These are phyloP conservation scores for Amauroascus niger DNA, from an alignment of 2,329 filamentous ascomycete species.

Conservation along the genomic window DNA sequence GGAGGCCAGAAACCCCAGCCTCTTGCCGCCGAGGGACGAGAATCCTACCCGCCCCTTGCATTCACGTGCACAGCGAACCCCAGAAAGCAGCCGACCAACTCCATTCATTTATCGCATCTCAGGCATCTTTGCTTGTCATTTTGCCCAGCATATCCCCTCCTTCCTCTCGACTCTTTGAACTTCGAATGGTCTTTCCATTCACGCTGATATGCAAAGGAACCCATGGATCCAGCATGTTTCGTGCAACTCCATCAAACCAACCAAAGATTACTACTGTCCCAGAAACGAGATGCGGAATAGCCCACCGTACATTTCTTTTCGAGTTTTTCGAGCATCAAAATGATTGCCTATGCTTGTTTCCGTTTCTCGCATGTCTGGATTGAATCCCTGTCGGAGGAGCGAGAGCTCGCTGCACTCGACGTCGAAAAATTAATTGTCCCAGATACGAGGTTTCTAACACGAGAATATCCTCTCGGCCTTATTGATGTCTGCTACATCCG, in stretches of 20 bases:
- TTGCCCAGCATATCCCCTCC: neutral
- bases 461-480: neutral
- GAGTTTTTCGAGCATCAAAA: neutral
- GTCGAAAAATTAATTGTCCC: neutral
- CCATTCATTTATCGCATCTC: no score
- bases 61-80: neutral
- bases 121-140: no score
- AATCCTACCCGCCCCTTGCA: neutral
- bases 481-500: neutral
- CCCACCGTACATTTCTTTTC: neutral
- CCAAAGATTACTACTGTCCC: neutral
- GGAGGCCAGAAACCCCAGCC: neutral
- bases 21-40: slow-evolving; percentile 1
- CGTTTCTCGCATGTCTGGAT: neutral
- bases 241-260: neutral
- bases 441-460: slow-evolving; percentile 1
- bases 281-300: neutral
- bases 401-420: neutral
- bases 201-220: neutral
- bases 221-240: neutral
- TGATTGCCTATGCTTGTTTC: neutral
- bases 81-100: neutral
- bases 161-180: neutral
- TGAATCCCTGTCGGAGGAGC: neutral
- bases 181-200: neutral